phyloP scores from a whole-genome alignment of 495 filamentous ascomycete species.

The Lasiosphaeriaceae sp. region DNA sequence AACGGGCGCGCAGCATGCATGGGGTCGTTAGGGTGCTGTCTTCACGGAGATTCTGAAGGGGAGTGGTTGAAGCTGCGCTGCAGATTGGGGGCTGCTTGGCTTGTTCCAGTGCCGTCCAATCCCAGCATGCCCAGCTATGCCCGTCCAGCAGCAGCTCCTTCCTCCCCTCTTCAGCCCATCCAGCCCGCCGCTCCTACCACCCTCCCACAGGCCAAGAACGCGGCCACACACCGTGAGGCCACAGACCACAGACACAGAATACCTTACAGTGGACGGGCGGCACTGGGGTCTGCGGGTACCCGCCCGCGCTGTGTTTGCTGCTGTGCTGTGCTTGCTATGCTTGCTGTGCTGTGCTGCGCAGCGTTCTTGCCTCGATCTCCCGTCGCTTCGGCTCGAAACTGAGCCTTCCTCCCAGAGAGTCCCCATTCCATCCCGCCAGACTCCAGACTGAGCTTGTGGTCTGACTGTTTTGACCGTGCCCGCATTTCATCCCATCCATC shows the following conservation, averaged over 20 bases:
- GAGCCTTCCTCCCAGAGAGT: too few relatives aligned
- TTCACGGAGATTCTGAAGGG: neutral
- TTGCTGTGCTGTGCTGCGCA: too few relatives aligned
- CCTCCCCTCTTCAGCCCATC: neutral
- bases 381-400: neutral
- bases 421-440: neutral
- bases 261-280: too few relatives aligned
- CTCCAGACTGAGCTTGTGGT: too few relatives aligned
- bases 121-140: neutral
- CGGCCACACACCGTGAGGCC: too few relatives aligned
- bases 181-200: neutral
- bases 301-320: too few relatives aligned
- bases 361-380: neutral
- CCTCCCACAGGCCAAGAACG: neutral
- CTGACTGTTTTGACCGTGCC: too few relatives aligned
- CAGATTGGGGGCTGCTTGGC: neutral
- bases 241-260: too few relatives aligned
- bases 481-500: too few relatives aligned
- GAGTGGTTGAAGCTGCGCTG: too few relatives aligned
- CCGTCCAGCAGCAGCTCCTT: neutral
- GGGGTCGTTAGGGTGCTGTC: neutral
- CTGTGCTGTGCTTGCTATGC: too few relatives aligned
- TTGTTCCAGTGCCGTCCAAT: neutral
- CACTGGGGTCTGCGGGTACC: too few relatives aligned
- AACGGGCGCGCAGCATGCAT: neutral